Conservation (phyloP, 352 stramenopile genomes). For the Blastocystis sp. region DNA sequence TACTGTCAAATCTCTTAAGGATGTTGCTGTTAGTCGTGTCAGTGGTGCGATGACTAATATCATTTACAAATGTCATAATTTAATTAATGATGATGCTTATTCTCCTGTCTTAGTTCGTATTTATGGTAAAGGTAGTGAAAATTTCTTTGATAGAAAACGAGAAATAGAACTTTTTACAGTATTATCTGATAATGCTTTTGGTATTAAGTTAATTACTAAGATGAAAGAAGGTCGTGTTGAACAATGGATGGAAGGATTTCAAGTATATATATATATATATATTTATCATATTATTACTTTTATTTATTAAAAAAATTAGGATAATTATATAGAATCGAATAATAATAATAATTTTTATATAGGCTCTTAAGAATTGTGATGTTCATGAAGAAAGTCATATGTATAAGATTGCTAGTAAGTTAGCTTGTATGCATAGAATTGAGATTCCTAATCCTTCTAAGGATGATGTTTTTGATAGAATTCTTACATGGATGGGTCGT, state of each 20-base stretch:
- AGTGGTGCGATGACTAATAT: conserved; percentile 32
- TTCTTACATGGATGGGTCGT: no score
- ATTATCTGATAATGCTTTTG: conserved; percentile 10
- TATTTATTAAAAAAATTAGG: no score
- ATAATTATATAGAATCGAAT: no score
- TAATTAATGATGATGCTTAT: neutral
- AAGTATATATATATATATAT: no score
- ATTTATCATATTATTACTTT: no score
- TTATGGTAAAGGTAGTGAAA: conserved; percentile 10
- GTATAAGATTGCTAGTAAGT: conserved; percentile 1
- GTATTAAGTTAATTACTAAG: neutral
- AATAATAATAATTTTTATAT: neutral
- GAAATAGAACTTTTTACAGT: conserved; percentile 5
- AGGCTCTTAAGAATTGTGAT: neutral
- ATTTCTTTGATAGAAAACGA: conserved; percentile 11
- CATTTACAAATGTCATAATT: conserved; percentile 15
- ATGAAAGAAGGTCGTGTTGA: conserved; percentile 8
- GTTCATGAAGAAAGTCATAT: neutral
- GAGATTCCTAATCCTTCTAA: neutral
- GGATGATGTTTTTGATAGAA: no score
- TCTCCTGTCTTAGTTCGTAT: neutral
- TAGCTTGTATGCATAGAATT: conserved; percentile 13
- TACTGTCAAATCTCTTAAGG: neutral
- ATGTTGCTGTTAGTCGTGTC: conserved; percentile 2
- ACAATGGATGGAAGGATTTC: conserved; percentile 7